Percentiles rank a stretch among this genome's conserved stretches.
Conservation (phyloP, 2,329 filamentous ascomycete species). For the Alternaria angustiovoidea region DNA sequence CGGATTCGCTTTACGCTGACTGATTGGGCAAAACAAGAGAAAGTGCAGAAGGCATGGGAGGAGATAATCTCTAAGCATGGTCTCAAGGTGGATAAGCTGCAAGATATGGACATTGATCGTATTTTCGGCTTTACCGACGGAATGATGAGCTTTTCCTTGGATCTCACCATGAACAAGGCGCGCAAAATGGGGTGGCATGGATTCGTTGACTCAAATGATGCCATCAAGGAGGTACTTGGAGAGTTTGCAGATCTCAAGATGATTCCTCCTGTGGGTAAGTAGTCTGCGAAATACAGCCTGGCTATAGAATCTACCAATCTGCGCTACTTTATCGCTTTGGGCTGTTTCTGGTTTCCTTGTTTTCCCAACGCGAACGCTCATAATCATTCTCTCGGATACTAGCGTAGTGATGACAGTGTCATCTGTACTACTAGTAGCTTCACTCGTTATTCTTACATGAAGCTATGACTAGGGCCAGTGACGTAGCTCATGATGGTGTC, state of each 20-base stretch:
- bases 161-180: slow-evolving; percentile 56
- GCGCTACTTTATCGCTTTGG: neutral
- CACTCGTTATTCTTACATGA: neutral
- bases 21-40: slow-evolving; percentile 56
- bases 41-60: slow-evolving; percentile 57
- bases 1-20: slow-evolving; percentile 54
- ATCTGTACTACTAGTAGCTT: neutral
- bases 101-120: slow-evolving; percentile 53
- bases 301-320: neutral
- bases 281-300: neutral
- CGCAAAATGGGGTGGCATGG: slow-evolving; percentile 58
- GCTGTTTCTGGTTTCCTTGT: neutral
- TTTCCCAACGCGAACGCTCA: neutral
- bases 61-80: slow-evolving; percentile 54
- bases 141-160: slow-evolving; percentile 40
- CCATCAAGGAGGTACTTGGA: slow-evolving; percentile 52
- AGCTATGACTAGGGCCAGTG: neutral
- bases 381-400: neutral
- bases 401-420: neutral
- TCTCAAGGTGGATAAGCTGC: slow-evolving; percentile 52
- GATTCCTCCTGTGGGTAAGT: slow-evolving; percentile 45
- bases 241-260: slow-evolving; percentile 56
- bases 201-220: slow-evolving; percentile 57
- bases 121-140: slow-evolving; percentile 59
- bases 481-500: neutral